Evolutionary conservation across 768 basidiomycete species (phyloP).

Genomic region (Hemileccinum rubropunctum): DNA sequence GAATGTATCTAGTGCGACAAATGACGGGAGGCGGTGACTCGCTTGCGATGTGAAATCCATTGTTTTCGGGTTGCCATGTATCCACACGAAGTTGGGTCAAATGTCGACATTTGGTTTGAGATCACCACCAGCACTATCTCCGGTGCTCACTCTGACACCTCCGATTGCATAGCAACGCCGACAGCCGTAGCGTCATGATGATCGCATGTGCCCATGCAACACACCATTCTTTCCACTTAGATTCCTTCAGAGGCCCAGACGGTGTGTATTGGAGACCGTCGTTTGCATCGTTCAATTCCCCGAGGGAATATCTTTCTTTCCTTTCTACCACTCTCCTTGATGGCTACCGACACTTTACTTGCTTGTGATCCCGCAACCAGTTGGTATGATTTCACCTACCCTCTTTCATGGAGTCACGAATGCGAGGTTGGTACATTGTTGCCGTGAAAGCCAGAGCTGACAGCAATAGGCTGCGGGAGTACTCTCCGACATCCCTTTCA

Average conservation of each 20-base stretch:
- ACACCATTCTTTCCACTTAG: not conserved
- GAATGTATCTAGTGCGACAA: conserved; percentile 75
- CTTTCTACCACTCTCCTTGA: conserved; percentile 15
- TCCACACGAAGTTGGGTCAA: conserved; percentile 6
- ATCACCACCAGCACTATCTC: conserved; percentile 2
- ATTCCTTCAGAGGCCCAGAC: not conserved
- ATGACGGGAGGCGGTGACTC: conserved; percentile 57
- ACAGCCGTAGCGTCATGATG: not conserved
- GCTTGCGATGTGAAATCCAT: conserved; percentile 19
- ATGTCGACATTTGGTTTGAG: conserved; percentile 12
- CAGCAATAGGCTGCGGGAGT: conserved; percentile 49
- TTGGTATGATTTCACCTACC: conserved; percentile 25
- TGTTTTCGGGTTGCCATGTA: conserved; percentile 15
- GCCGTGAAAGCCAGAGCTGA: conserved; percentile 3
- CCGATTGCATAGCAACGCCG: conserved; percentile 15
- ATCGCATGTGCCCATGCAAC: not conserved
- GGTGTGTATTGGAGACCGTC: not conserved
- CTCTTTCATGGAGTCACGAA: conserved; percentile 40
- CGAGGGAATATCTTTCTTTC: conserved; percentile 11
- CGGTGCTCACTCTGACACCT: not conserved
- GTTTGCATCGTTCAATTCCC: conserved; percentile 1
- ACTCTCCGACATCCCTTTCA: conserved; percentile 64
- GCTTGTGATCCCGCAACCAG: conserved; percentile 11
- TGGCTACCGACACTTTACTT: conserved; percentile 16
- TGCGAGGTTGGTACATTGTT: conserved; percentile 39